Evolutionary conservation across 768 basidiomycete genomes (phyloP).

Genomic region (Phylloporus sp.): DNA sequence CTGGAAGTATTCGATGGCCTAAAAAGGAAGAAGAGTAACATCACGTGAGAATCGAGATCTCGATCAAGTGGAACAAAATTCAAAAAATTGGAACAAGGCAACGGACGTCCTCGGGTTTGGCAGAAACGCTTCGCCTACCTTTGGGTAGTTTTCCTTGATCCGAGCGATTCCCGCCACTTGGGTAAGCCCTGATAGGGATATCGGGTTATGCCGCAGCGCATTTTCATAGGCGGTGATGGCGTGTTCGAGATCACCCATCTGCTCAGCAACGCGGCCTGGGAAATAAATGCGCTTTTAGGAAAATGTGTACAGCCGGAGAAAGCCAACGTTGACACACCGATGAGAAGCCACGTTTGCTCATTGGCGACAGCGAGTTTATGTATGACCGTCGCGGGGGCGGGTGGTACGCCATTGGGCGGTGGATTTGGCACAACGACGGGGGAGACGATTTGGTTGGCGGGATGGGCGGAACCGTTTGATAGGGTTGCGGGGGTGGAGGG

Average conservation of each 20-base stretch:
- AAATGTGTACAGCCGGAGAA: not conserved
- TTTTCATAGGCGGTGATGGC: conserved; percentile 93
- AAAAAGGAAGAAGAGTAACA: conserved; percentile 29
- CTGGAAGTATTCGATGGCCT: conserved; percentile 97
- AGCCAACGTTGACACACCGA: conserved; percentile 48
- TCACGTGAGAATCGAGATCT: conserved; percentile 32
- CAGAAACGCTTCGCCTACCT: conserved; percentile 51
- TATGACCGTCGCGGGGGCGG: conserved; percentile 43
- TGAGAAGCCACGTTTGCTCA: conserved; percentile 93
- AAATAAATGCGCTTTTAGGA: conserved; percentile 22
- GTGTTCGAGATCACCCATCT: conserved; percentile 91
- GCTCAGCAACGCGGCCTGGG: conserved; percentile 90
- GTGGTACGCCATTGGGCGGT: conserved; percentile 24
- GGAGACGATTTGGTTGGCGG: conserved; percentile 39
- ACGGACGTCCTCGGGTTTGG: conserved; percentile 33
- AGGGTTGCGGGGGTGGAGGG: conserved; percentile 43
- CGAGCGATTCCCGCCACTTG: conserved; percentile 95
- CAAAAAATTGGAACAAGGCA: conserved; percentile 12
- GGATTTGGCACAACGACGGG: conserved; percentile 42
- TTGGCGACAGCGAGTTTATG: conserved; percentile 82
- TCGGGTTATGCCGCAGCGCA: conserved; percentile 92
- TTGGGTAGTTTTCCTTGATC: conserved; percentile 96
- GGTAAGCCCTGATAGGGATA: conserved; percentile 84
- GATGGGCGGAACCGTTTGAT: conserved; percentile 42
- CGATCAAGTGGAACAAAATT: conserved; percentile 19